A percentile compares a stretch with the other conserved stretches of the same genome.
These are phyloP conservation scores for Sugiyamaella castrensis DNA, from an alignment of 1,139 yeast genomes.

Conservation along the genomic window DNA sequence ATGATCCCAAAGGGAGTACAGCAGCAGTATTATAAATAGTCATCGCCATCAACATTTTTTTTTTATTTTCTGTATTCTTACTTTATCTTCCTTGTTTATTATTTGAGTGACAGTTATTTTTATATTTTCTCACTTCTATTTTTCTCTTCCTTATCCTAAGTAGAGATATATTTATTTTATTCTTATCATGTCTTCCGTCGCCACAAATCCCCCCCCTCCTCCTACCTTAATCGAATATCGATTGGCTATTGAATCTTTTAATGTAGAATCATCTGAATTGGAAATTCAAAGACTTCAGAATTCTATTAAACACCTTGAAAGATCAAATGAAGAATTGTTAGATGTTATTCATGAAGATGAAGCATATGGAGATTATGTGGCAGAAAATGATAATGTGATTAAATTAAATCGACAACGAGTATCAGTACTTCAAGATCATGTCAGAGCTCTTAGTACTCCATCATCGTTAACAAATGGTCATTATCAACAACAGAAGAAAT, in stretches of 20 bases:
- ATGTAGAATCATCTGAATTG: constrained; percentile 18
- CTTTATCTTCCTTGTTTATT: no score
- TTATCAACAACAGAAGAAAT: background rate
- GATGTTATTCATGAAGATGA: constrained; percentile 21
- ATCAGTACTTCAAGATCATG: constrained; percentile 18
- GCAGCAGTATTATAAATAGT: no score
- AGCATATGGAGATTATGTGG: constrained; percentile 23
- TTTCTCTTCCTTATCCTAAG: no score
- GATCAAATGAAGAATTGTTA: constrained; percentile 31
- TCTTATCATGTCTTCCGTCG: no score
- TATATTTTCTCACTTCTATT: no score
- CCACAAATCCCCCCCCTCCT: no score
- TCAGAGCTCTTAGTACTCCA: background rate
- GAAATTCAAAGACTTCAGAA: constrained; percentile 32
- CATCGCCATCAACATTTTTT: no score
- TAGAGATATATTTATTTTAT: no score
- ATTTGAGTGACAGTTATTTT: no score
- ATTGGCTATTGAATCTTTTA: constrained; percentile 23
- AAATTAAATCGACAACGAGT: constrained; percentile 23
- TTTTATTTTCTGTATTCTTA: no score
- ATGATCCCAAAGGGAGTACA: no score
- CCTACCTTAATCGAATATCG: constrained; percentile 18
- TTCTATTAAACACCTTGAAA: constrained; percentile 29
- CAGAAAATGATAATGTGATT: constrained; percentile 29
- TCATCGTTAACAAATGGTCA: background rate